These are phyloP conservation scores for Neocucurbitaria cava DNA, from an alignment of 2,329 filamentous ascomycete species.

Conservation along the genomic window DNA sequence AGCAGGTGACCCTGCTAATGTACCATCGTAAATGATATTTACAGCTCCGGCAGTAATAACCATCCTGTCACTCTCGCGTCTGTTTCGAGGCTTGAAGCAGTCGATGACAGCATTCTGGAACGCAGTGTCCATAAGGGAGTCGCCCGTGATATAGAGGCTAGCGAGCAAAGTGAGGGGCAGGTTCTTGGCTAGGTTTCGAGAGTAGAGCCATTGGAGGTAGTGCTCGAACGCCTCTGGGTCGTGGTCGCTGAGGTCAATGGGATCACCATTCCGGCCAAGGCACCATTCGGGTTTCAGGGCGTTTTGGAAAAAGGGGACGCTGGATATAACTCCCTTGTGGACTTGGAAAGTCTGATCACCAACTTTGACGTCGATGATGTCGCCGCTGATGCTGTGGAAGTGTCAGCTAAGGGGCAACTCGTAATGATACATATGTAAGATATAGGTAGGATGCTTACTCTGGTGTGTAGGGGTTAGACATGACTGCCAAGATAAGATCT, in stretches of 20 bases:
- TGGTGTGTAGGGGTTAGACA: not conserved
- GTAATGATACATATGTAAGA: not conserved
- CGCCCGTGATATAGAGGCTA: slow-evolving; percentile 1
- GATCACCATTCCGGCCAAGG: not conserved
- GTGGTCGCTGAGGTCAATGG: slow-evolving; percentile 7
- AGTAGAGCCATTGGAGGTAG: slow-evolving; percentile 11
- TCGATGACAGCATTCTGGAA: slow-evolving; percentile 1
- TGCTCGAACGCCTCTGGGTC: not conserved
- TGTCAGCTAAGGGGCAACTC: slow-evolving; percentile 44
- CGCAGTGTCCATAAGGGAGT: not conserved
- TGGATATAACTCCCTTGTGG: not conserved
- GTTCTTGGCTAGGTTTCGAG: not conserved
- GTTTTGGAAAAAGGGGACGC: slow-evolving; percentile 12
- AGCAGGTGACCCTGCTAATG: not conserved
- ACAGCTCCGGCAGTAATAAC: not conserved
- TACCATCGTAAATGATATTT: slow-evolving; percentile 8
- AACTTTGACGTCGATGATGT: not conserved
- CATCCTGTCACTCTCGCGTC: too few species aligned
- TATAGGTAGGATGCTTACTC: not conserved
- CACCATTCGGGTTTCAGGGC: slow-evolving; percentile 10
- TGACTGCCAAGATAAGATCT: too few species aligned
- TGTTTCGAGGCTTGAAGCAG: not conserved
- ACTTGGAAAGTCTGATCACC: not conserved
- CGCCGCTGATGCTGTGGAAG: not conserved
- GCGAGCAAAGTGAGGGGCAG: not conserved